These are phyloP conservation scores for Erodium trifolium DNA, from an alignment of 441 rosid species.

Conservation along the genomic window DNA sequence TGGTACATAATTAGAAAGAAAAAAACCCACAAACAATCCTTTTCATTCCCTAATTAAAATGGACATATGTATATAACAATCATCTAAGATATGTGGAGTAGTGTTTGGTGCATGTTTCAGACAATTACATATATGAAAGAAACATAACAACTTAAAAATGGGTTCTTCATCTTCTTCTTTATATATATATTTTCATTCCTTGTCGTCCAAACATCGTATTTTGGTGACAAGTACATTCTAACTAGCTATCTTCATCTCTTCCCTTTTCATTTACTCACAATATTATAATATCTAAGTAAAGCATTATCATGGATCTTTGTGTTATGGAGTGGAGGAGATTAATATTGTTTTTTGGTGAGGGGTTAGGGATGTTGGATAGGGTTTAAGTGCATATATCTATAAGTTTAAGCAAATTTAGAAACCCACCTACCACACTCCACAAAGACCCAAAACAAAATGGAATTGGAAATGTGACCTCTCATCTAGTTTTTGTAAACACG, in stretches of 20 bases:
- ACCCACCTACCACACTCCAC: conserved; percentile 30
- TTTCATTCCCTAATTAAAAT: not conserved
- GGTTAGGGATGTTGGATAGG: conserved; percentile 17
- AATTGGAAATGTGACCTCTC: conserved; percentile 21
- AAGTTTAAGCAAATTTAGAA: conserved; percentile 19
- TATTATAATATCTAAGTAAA: too few relatives aligned
- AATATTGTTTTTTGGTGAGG: not conserved
- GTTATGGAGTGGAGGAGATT: too few relatives aligned
- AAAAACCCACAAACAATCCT: not conserved
- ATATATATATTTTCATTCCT: conserved; percentile 2
- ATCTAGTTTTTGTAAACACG: conserved; percentile 10
- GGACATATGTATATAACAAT: too few relatives aligned
- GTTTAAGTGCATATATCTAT: conserved; percentile 16
- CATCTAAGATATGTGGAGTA: not conserved
- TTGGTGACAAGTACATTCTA: conserved; percentile 46
- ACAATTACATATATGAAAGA: conserved; percentile 35
- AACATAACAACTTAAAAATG: conserved; percentile 48
- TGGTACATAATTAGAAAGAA: not conserved
- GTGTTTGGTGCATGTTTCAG: too few relatives aligned
- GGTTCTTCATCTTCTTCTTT: conserved; percentile 12
- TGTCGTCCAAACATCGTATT: conserved; percentile 25
- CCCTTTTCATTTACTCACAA: too few relatives aligned
- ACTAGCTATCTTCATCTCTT: conserved; percentile 17
- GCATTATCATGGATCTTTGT: too few relatives aligned
- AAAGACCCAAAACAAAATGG: conserved; percentile 24